Base-by-base conservation (phyloP, 148 eudicot genomes). In the Spergularia bocconei region DNA sequence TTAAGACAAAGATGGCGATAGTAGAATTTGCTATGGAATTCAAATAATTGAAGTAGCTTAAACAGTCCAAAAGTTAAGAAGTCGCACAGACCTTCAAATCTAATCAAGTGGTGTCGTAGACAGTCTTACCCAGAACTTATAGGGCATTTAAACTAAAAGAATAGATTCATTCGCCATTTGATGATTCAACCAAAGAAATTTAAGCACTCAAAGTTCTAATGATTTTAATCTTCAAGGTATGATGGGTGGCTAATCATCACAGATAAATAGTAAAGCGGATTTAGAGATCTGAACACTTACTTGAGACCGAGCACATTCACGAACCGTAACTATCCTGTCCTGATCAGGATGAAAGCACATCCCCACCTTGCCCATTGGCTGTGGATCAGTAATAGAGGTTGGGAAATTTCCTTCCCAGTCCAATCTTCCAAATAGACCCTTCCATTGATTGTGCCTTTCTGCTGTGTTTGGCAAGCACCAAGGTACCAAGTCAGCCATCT, bases 371-470 rank as follows among this genome's bases (percentile, higher is more conserved):
- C 97, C 98, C 98, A 94, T 94, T 19, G 98, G 97, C 65, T 91
- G 98, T 39, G 97, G 98, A 60, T 94, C 98, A 33, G 97, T 94
- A 33, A 94, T 87, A 53, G 98, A 94, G 52, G 97, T 94, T 0
- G 98, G 98, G 44, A 94, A 94, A 79, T 92, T 94, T 13, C 98
- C 98, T 75, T 94, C 98, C 98, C 97, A 94, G 78, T 91, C 98
- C 88, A 94, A 83, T 86, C 98, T 86, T 69, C 98, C 98, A 77
- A 90, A 91, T 59, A 94, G 75, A 54, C 98, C 98, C 82, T 94
- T 94, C 98, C 98, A 94, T 61, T 94, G 97, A 67, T 94, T 94
- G 86, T 94, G 98, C 84, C 97, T 88, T 77, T 92, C 89, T 61
- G 98, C 98, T 15, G 98, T 94, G 79, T 94, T 94, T 74, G 98